A percentile compares a stretch with the other conserved stretches of the same genome.
Conservation (phyloP, 768 basidiomycete genomes). For the Termitomyces heimii region DNA sequence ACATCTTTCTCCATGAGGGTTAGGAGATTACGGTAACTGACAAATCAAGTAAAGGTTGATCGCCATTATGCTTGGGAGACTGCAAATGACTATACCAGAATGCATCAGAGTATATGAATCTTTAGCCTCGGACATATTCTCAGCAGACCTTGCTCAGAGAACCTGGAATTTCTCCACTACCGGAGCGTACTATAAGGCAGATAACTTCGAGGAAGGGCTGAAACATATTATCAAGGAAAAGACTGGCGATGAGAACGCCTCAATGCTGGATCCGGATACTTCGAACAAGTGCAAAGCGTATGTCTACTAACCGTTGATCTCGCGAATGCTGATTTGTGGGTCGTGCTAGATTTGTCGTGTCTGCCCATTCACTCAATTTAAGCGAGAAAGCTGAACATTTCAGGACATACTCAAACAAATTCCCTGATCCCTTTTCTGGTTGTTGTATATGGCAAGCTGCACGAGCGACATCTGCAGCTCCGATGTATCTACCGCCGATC, state of each 20-base stretch:
- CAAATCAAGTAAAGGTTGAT: conserved; percentile 15
- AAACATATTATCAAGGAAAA: conserved; percentile 19
- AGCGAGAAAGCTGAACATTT: conserved; percentile 21
- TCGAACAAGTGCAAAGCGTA: conserved; percentile 25
- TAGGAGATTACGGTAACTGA: neutral
- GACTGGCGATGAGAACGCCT: conserved; percentile 20
- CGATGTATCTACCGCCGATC: conserved; percentile 24
- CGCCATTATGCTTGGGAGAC: conserved; percentile 31
- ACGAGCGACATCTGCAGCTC: conserved; percentile 29
- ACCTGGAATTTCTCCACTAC: conserved; percentile 11
- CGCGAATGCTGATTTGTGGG: neutral
- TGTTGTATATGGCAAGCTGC: conserved; percentile 29
- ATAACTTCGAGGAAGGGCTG: conserved; percentile 20
- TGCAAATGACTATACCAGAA: conserved; percentile 28
- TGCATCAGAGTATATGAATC: conserved; percentile 22
- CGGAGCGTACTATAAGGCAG: conserved; percentile 19
- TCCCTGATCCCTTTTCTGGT: conserved; percentile 19
- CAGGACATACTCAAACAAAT: conserved; percentile 22
- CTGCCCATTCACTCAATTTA: conserved; percentile 18
- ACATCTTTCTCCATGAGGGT: neutral
- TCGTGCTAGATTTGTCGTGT: conserved; percentile 20
- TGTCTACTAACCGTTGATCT: neutral
- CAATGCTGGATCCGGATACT: conserved; percentile 18
- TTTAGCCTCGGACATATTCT: conserved; percentile 25
- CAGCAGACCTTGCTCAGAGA: conserved; percentile 8